Evolutionary conservation across 306 rosid species (phyloP), one percentile per base, ranked within the genome.

Genomic region (Quercus parvula): DNA sequence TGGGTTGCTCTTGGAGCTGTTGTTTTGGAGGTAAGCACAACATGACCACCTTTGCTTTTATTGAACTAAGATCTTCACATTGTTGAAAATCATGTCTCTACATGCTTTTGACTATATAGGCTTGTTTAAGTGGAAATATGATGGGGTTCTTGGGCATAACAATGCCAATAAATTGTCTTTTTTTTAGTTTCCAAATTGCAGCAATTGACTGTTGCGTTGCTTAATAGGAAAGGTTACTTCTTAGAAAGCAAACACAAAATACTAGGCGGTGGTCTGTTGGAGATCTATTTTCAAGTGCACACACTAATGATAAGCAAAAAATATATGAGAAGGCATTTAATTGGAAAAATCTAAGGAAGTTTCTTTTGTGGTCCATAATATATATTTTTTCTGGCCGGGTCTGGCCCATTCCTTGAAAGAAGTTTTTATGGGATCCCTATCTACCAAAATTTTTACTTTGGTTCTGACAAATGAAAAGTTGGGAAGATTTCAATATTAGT

Each of bases 1-100:
- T 94, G 98, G 98, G 93, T 92, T 81, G 94, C 94, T 82, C 89
- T 94, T 61, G 98, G 97, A 86, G 90, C 85, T 82, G 91, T 92
- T 73, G 70, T 89, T 83, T 88, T 94, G 70, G 94, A 94, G 98
- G 98, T 92, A 88, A 79, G 84, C 78, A 73, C 72, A 33, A 82
- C 27, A 24, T 69, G 69, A 28, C 73, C 10, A 33, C 57, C 28
- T 20, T 73, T 69, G 74, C 19, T 57, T 17, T 78, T 74, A 30
- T 46, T 57, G 78, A 61, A 55, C 35, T 70, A 11, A 52, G 62
- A 62, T 14, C 25, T 52, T 80, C 72, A 74, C 54, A 49, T 10
- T 76, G 69, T 58, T 20, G 70, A 59, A 54, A 73, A 33, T 59
- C 68, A 52, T 20, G 64, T 64, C 15, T 20, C 31, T 4, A 38